Evolutionary conservation across 768 basidiomycete genomes (phyloP).

Genomic region (Ramaria sp.): DNA sequence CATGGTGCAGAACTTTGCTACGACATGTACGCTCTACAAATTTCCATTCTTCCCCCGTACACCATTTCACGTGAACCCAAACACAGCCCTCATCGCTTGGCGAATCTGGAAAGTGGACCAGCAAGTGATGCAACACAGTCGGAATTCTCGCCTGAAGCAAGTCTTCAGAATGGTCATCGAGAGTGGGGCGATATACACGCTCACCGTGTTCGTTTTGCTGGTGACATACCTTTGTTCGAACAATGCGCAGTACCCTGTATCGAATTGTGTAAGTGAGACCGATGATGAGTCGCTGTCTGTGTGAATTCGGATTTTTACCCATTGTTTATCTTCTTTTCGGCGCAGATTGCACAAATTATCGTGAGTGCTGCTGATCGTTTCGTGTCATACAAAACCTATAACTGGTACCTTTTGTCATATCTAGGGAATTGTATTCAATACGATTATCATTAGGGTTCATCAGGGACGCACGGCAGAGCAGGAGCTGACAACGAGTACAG

Average conservation of each 20-base stretch:
- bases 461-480: neutral
- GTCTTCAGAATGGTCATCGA: neutral
- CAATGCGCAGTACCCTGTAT: slow-evolving; percentile 25
- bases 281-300: neutral
- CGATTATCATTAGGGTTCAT: neutral
- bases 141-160: slow-evolving; percentile 3
- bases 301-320: neutral
- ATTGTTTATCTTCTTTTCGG: neutral
- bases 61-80: neutral
- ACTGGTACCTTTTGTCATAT: neutral
- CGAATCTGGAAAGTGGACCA: slow-evolving; percentile 27
- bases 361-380: slow-evolving; percentile 24
- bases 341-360: slow-evolving; percentile 32
- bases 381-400: neutral
- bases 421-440: neutral
- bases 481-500: neutral
- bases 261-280: slow-evolving; percentile 24
- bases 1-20: slow-evolving; percentile 25
- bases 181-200: neutral
- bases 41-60: neutral
- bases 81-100: slow-evolving; percentile 26
- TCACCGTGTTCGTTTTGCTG: neutral
- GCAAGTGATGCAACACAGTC: slow-evolving; percentile 7
- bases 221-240: neutral
- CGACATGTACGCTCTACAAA: slow-evolving; percentile 22